Percentiles rank a stretch among this genome's conserved stretches.
Evolutionary conservation across 371 early-diverging fungal genomes (phyloP).

Genomic region (Mortierella sp.): DNA sequence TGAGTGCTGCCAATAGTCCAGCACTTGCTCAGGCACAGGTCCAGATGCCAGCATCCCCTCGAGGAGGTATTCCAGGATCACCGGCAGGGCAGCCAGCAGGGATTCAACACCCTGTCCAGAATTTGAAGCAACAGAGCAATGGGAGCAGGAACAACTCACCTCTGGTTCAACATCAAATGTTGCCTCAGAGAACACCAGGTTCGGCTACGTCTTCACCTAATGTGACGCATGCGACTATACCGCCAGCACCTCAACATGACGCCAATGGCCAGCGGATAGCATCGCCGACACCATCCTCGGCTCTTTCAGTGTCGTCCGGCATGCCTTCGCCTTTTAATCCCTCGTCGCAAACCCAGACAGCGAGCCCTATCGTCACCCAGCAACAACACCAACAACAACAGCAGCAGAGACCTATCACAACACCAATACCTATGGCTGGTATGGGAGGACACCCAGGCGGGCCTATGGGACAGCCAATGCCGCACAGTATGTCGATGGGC

Average conservation of each 20-base stretch:
- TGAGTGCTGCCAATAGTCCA: conserved; percentile 35
- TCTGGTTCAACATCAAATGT: conserved; percentile 33
- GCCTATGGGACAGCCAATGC: conserved; percentile 10
- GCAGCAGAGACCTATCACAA: conserved; percentile 13
- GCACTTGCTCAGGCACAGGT: conserved; percentile 37
- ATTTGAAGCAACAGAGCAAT: conserved; percentile 15
- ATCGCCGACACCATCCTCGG: conserved; percentile 23
- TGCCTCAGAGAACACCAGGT: conserved; percentile 32
- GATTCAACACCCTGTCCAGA: conserved; percentile 27
- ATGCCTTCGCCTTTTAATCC: conserved; percentile 8
- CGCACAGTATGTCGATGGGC: conserved; percentile 9
- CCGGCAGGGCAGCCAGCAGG: conserved; percentile 27
- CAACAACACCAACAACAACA: conserved; percentile 23
- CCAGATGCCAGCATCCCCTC: conserved; percentile 27
- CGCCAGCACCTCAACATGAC: conserved; percentile 15
- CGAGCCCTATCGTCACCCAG: conserved; percentile 23
- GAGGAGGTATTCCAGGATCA: conserved; percentile 21
- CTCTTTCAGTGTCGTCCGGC: conserved; percentile 6
- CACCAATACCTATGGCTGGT: conserved; percentile 2
- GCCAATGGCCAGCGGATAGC: conserved; percentile 18
- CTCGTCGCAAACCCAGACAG: conserved; percentile 21
- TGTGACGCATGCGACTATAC: conserved; percentile 25
- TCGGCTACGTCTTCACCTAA: conserved; percentile 41
- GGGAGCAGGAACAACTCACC: conserved; percentile 48
- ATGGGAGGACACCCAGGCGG: conserved; percentile 10